Evolutionary conservation across 805 yeast species (phyloP).

Genomic region (Barnettozyma vustinii): DNA sequence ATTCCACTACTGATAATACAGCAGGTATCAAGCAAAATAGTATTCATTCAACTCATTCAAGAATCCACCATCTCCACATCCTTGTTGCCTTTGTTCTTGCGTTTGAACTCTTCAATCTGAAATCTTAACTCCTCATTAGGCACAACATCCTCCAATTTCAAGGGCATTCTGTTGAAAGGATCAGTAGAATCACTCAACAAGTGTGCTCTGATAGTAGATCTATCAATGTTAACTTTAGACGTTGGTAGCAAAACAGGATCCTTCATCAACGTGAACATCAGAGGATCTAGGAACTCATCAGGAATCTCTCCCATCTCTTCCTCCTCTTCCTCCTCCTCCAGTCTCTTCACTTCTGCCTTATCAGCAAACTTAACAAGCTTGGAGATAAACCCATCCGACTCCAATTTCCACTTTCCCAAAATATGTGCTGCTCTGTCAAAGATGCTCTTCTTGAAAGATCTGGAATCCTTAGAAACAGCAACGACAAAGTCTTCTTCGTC

Average conservation of each 20-base stretch:
- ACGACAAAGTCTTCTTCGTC: constrained; percentile 57
- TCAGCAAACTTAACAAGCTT: constrained; percentile 51
- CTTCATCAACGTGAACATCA: constrained; percentile 92
- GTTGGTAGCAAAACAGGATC: constrained; percentile 95
- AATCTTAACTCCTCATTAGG: constrained; percentile 68
- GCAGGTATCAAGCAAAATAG: no score
- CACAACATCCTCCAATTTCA: constrained; percentile 80
- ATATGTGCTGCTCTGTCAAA: constrained; percentile 70
- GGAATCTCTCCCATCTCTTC: constrained; percentile 89
- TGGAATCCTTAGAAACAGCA: constrained; percentile 87
- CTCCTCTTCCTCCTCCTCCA: constrained; percentile 75
- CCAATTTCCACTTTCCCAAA: constrained; percentile 48
- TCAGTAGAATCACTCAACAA: constrained; percentile 91
- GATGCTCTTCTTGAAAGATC: constrained; percentile 69
- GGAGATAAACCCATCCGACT: constrained; percentile 48
- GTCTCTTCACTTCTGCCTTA: constrained; percentile 55
- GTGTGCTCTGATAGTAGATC: constrained; percentile 90
- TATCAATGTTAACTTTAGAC: constrained; percentile 78
- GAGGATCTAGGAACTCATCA: constrained; percentile 93
- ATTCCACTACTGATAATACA: no score
- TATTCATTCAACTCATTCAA: not conserved
- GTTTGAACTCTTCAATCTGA: constrained; percentile 47
- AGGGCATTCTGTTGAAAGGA: constrained; percentile 92
- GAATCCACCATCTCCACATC: constrained; percentile 18
- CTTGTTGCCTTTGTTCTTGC: constrained; percentile 7